Conservation (phyloP, 2,329 filamentous ascomycete species). For the Aspergillus sp. region DNA sequence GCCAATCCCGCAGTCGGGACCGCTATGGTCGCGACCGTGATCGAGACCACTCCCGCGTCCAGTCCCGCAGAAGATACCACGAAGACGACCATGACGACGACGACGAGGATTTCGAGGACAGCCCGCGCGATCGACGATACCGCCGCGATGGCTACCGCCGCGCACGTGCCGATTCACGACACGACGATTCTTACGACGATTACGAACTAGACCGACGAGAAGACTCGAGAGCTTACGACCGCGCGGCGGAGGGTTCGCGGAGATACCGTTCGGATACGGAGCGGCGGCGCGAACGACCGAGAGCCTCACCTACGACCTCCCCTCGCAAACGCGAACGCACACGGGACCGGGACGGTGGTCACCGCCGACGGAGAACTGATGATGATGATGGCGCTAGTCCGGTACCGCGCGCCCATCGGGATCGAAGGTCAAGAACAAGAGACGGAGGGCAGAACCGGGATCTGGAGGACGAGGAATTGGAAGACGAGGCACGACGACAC, state of each 20-base stretch:
- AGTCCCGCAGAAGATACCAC: constrained; percentile 18
- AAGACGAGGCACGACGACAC: constrained; percentile 9
- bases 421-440: constrained; percentile 13
- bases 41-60: constrained; percentile 18
- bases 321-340: constrained; percentile 34
- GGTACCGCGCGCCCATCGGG: constrained; percentile 7
- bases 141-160: constrained; percentile 19
- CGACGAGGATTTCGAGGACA: constrained; percentile 21
- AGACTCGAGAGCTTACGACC: constrained; percentile 9
- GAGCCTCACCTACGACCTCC: constrained; percentile 38
- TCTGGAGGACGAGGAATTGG: constrained; percentile 16
- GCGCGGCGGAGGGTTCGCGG: constrained; percentile 3
- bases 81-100: constrained; percentile 24
- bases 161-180: constrained; percentile 22
- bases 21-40: constrained; percentile 27
- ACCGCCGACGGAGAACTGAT: constrained; percentile 26
- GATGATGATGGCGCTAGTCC: constrained; percentile 33
- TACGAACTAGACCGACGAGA: constrained; percentile 14
- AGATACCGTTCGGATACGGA: constrained; percentile 10
- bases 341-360: constrained; percentile 32
- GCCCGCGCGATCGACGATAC: constrained; percentile 22
- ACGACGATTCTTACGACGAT: constrained; percentile 20
- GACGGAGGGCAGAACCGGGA: constrained; percentile 22
- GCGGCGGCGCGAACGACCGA: constrained; percentile 27
- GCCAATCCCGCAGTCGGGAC: constrained; percentile 34